phyloP scores from a whole-genome alignment of 257 asterid genomes.

The Solanum sitiens region DNA sequence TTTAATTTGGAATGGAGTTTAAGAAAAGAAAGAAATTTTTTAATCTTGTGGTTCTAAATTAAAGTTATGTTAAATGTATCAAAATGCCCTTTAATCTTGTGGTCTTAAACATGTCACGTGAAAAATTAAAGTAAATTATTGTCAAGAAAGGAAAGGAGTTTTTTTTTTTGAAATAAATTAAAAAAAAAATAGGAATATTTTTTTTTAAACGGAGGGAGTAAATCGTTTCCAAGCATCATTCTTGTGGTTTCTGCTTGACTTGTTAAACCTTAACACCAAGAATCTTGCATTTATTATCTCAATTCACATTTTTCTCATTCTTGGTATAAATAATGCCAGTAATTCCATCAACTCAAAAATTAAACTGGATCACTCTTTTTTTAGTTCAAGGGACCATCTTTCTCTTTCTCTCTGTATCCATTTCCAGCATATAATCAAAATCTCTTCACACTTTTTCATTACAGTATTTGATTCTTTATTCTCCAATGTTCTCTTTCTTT shows the following conservation, averaged over 20 bases:
- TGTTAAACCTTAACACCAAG: conserved; percentile 13
- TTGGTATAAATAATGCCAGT: conserved; percentile 21
- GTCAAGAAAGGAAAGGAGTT: no score
- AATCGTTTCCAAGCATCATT: background rate
- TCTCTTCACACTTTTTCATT: background rate
- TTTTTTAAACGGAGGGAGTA: no score
- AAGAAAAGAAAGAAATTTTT: no score
- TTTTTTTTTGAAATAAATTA: no score
- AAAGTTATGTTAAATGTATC: no score
- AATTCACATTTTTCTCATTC: conserved; percentile 33
- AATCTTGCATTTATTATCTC: conserved; percentile 19
- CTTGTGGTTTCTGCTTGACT: conserved; percentile 17
- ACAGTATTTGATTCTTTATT: conserved; percentile 12
- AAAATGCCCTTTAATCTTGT: no score
- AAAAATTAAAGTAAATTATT: no score
- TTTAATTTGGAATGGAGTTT: no score
- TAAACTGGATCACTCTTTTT: conserved; percentile 9
- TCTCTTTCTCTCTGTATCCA: background rate
- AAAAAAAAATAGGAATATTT: no score
- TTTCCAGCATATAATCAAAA: conserved; percentile 3
- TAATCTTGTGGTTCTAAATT: no score
- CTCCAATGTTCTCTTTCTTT: conserved; percentile 16
- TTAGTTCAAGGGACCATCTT: conserved; percentile 3
- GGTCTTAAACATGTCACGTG: no score
- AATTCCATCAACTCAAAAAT: conserved; percentile 1